Conservation (phyloP, 768 basidiomycete genomes). For the Infundibulicybe gibba region DNA sequence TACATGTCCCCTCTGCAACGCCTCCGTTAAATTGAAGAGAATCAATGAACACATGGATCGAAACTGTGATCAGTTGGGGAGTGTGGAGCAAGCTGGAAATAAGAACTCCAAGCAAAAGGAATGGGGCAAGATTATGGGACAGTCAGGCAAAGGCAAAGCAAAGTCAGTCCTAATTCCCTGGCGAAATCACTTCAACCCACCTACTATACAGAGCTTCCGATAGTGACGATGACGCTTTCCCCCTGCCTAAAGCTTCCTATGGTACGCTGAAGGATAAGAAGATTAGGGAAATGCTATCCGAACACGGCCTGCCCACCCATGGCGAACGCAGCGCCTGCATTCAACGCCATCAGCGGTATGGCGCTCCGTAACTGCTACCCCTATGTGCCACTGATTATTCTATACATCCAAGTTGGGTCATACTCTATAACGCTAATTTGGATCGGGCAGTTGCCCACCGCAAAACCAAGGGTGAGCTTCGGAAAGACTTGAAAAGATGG, state of each 20-base stretch:
- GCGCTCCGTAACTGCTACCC: conserved; percentile 6
- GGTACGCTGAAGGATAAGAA: conserved; percentile 58
- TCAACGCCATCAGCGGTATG: conserved; percentile 57
- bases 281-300: conserved; percentile 50
- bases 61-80: conserved; percentile 38
- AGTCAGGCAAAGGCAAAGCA: conserved; percentile 40
- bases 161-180: conserved; percentile 12
- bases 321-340: conserved; percentile 53
- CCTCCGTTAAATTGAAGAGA: conserved; percentile 34
- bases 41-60: conserved; percentile 71
- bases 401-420: conserved; percentile 51
- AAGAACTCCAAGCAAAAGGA: conserved; percentile 23
- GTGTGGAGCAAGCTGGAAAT: conserved; percentile 16
- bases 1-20: conserved; percentile 61
- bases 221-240: conserved; percentile 32
- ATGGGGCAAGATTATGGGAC: conserved; percentile 45
- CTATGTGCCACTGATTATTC: neutral
- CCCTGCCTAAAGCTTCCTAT: conserved; percentile 65
- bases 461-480: conserved; percentile 42
- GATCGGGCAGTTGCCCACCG: conserved; percentile 47
- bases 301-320: conserved; percentile 43
- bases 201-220: conserved; percentile 4
- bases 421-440: conserved; percentile 67
- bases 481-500: conserved; percentile 53
- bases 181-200: neutral